These are phyloP conservation scores for Hymenoscyphus repandus DNA, from an alignment of 2,329 filamentous ascomycete species.

Conservation along the genomic window DNA sequence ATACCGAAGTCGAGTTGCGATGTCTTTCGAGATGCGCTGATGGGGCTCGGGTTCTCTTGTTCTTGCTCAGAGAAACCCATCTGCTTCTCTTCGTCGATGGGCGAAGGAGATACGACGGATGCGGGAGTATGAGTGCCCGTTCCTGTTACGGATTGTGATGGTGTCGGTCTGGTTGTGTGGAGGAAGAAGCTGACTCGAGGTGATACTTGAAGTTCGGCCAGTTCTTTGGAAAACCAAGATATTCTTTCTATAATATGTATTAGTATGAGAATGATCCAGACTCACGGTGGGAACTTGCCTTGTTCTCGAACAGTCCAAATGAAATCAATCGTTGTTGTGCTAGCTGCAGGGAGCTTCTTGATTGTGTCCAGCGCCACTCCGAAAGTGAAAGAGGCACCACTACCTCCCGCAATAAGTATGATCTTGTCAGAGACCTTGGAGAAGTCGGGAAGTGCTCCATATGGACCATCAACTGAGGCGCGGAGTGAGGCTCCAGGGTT, in stretches of 20 bases:
- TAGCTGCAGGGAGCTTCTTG: conserved; percentile 33
- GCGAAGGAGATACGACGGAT: background rate
- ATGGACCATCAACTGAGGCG: conserved; percentile 54
- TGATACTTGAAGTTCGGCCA: conserved; percentile 26
- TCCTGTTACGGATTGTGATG: background rate
- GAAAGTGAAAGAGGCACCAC: conserved; percentile 55
- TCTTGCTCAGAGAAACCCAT: background rate
- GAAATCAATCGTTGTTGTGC: conserved; percentile 36
- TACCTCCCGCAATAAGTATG: conserved; percentile 55
- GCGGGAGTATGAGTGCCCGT: background rate
- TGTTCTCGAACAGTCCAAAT: conserved; percentile 45
- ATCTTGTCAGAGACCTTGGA: conserved; percentile 46
- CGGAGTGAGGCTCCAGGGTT: conserved; percentile 45
- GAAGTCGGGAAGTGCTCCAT: conserved; percentile 50
- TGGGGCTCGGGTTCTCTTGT: background rate
- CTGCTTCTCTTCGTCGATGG: conserved; percentile 12
- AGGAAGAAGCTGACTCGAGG: conserved; percentile 28
- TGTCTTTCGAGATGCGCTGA: background rate
- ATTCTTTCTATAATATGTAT: conserved; percentile 12
- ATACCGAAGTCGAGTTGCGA: background rate
- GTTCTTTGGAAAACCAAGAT: conserved; percentile 23
- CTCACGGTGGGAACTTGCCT: conserved; percentile 29
- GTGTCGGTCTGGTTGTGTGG: conserved; percentile 24
- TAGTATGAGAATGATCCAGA: background rate
- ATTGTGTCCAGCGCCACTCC: conserved; percentile 43